Conservation (phyloP, 371 early-diverging fungal genomes). For the Circinella umbellata region DNA sequence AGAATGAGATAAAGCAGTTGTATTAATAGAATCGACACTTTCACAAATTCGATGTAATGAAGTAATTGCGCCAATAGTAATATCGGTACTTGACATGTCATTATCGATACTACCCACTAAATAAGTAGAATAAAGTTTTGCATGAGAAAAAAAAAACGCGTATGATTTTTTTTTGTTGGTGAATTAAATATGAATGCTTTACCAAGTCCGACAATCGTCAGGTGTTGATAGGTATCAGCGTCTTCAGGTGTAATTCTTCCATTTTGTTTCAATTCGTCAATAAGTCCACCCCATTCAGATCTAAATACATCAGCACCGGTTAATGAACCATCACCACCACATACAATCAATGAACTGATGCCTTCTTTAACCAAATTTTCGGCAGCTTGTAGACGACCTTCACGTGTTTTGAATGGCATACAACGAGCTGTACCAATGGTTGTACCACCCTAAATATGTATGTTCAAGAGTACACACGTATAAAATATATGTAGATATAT, state of each 20-base stretch:
- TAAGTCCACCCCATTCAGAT: conserved; percentile 89
- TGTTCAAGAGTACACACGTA: not conserved
- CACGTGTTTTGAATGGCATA: conserved; percentile 80
- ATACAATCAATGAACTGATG: conserved; percentile 95
- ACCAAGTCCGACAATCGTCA: conserved; percentile 90
- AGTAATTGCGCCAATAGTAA: conserved; percentile 96
- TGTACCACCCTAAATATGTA: conserved; percentile 85
- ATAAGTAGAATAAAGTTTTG: not conserved
- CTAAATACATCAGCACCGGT: conserved; percentile 94
- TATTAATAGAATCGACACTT: conserved; percentile 90
- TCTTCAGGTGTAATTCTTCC: conserved; percentile 64
- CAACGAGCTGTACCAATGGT: conserved; percentile 95
- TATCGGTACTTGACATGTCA: conserved; percentile 95
- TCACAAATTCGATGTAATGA: conserved; percentile 97
- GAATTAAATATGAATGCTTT: not conserved
- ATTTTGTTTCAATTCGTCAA: conserved; percentile 72
- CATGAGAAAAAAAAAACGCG: not conserved
- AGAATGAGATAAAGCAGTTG: conserved; percentile 95
- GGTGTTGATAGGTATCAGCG: conserved; percentile 57
- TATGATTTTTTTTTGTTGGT: not conserved
- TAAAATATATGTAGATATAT: not conserved
- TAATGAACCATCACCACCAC: conserved; percentile 97
- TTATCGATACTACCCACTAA: conserved; percentile 93
- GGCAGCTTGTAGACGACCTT: conserved; percentile 88
- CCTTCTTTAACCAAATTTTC: conserved; percentile 86